phyloP scores from a whole-genome alignment of 768 basidiomycete genomes.

The Phylloporus arenicola region DNA sequence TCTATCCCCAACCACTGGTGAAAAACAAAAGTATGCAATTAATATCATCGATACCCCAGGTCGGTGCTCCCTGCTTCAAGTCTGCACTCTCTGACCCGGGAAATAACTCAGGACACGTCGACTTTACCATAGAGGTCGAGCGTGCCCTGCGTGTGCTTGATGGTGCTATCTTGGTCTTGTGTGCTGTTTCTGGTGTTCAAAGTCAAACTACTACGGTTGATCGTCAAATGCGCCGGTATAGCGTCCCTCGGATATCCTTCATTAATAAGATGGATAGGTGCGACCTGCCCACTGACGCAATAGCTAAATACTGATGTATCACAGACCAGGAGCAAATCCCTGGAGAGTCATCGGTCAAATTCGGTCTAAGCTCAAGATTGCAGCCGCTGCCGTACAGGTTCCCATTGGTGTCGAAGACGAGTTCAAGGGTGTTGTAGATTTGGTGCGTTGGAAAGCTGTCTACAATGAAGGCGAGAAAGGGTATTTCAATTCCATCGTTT shows the following conservation, averaged over 20 bases:
- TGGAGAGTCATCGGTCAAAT: constrained; percentile 94
- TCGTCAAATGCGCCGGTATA: constrained; percentile 96
- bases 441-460: constrained; percentile 90
- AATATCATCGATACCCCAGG: constrained; percentile 99
- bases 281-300: neutral
- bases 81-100: neutral
- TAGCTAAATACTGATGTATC: neutral
- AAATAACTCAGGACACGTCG: constrained; percentile 78
- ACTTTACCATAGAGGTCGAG: constrained; percentile 99
- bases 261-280: constrained; percentile 99
- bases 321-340: constrained; percentile 92
- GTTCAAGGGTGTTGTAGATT: constrained; percentile 87
- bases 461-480: constrained; percentile 96
- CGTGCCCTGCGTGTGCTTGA: constrained; percentile 93
- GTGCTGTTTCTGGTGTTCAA: constrained; percentile 95
- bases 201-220: constrained; percentile 99
- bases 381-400: constrained; percentile 92
- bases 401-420: constrained; percentile 89
- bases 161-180: constrained; percentile 92
- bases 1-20: constrained; percentile 50
- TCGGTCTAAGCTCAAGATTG: constrained; percentile 82
- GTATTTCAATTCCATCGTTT: constrained; percentile 40
- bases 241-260: constrained; percentile 92
- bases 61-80: constrained; percentile 18
- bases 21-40: constrained; percentile 80